Base-by-base conservation (phyloP, 768 basidiomycete species). In the Tephrocybe sp. region DNA sequence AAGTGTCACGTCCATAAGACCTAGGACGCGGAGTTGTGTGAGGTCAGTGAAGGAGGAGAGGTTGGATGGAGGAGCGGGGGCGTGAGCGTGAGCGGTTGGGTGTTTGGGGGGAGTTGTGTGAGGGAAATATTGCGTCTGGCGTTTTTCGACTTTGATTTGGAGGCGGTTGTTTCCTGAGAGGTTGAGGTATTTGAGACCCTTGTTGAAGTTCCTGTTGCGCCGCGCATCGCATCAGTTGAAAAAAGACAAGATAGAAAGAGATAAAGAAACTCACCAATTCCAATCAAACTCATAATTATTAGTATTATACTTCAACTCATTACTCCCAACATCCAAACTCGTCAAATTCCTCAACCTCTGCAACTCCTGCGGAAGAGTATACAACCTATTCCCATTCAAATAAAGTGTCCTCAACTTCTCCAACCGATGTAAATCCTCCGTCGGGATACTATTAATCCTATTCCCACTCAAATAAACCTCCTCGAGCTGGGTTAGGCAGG, bases 1-100 rank as follows among this genome's bases (percentile, higher is more conserved):
- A 50, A 97, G 86, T 3, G 86, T 84, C 54, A 99, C 91, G 64
- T 98, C 97, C 90, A 98, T 99, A 30, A 99, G 79, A n/a, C 97
- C 97, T 10, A 99, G 79, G 10, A 94, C 84, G 22, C 86, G 86
- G 33, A 99, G 76, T 50, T 92, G 82, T 0, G 77, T 77, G n/a
- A 98, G 77, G n/a, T 80, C 80, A 12, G 85, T 84, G 69, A 98
- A 99, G 50, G 91, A 91, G 16, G 91, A 84, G 6, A 94, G 13
- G n/a, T 51, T 51, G n/a, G n/a, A n/a, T n/a, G n/a, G n/a, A n/a
- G n/a, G n/a, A n/a, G n/a, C n/a, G n/a, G n/a, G n/a, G n/a, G n/a
- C n/a, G 18, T 27, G 10, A 11, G 50, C 45, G 3, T 43, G 50
- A 1, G 50, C 50, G 8, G 46, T 16, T 57, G 43, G 18, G 50